Evolutionary conservation across 1,284 basidiomycete species (phyloP), one percentile per base, ranked within the genome.

Genomic region (Xanthoconium separans): DNA sequence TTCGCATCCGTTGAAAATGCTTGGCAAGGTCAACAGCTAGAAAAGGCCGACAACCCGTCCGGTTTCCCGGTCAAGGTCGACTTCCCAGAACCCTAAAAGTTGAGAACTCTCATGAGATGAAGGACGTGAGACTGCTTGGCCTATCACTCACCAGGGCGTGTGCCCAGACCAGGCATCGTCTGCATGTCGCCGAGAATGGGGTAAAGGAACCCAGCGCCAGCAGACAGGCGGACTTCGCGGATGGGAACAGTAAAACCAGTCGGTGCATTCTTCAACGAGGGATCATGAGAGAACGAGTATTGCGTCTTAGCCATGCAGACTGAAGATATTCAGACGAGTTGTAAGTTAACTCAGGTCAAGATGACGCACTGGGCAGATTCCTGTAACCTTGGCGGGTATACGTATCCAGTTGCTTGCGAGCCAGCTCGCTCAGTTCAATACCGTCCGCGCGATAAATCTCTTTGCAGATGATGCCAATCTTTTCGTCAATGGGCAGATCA

Each of bases 231-330:
- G 50, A 98, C 92, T 56, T 88, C 85, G 42, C 93, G 86, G 68
- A 99, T 95, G 10, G 96, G 95, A 55, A 99, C 79, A 7, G 87
- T 96, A 77, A 99, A 99, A 37, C 92, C 90, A 46, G 85, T 85
- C 5, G 95, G 93, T 2, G 91, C 93, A 62, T 88, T 88, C 79
- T 97, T 97, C 61, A 91, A 79, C 64, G 87, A 87, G n/a, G 94
- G 89, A 69, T 98, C 90, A 70, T 95, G 93, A 24, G 93, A 95
- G 77, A 98, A 94, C 20, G 93, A 96, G 63, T 97, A 91, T 63
- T 96, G 95, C 4, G 97, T 99, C 82, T 99, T 99, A 55, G 96
- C 95, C 93, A 98, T 95, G 75, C 95, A 98, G 69, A 95, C 93
- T 86, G 12, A 31, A 47, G 29, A 47, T 10, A 3, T 36, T 27